Evolutionary conservation across 192 early-diverging fungal species (phyloP).

Genomic region (Borealophlyctis nickersoniae): DNA sequence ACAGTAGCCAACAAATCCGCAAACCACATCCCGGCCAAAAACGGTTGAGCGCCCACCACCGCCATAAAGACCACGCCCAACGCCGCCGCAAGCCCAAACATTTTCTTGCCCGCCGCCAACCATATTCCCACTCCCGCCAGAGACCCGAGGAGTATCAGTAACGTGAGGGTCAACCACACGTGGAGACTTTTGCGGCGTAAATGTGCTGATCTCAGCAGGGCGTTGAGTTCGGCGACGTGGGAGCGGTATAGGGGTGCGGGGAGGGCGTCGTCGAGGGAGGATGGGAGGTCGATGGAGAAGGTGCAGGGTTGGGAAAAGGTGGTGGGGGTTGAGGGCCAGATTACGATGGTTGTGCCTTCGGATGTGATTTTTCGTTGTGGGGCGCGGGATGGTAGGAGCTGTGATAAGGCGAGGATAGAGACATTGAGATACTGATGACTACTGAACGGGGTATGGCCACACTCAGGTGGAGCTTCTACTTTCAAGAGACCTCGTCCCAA

Average conservation of each 20-base stretch:
- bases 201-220: slow-evolving; percentile 8
- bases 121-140: slow-evolving; percentile 5
- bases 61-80: slow-evolving; percentile 1
- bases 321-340: slow-evolving; percentile 8
- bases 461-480: neutral
- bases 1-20: slow-evolving; percentile 9
- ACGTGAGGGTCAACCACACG: neutral
- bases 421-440: no score
- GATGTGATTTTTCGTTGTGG: slow-evolving; percentile 20
- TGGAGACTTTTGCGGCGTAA: neutral
- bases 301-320: neutral
- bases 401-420: neutral
- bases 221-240: slow-evolving; percentile 27
- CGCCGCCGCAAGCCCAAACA: neutral
- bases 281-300: slow-evolving; percentile 22
- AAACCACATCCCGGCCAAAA: slow-evolving; percentile 12
- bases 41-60: neutral
- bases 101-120: neutral
- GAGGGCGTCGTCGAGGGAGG: slow-evolving; percentile 16
- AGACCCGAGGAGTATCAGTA: neutral
- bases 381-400: slow-evolving; percentile 5
- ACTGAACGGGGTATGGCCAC: neutral
- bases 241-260: slow-evolving; percentile 28
- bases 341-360: slow-evolving; percentile 17
- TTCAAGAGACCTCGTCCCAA: neutral